Base-by-base conservation (phyloP, 768 basidiomycete species). In the Russula olivacea region DNA sequence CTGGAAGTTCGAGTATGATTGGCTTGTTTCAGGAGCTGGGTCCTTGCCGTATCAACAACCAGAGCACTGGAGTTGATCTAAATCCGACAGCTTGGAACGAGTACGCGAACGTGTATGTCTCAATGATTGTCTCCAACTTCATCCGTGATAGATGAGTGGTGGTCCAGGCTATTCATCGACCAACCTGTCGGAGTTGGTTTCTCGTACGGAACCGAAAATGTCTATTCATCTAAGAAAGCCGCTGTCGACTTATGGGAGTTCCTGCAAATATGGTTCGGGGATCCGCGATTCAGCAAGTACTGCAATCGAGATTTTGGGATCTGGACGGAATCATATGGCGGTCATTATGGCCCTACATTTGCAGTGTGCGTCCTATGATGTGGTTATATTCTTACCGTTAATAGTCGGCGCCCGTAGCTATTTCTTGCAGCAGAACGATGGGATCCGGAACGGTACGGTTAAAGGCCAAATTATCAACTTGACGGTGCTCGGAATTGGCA, bases 1-100 rank as follows among this genome's bases (percentile, higher is more conserved):
- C 75, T 14, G 77, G 76, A 49, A 73, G 71, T 60, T 77, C 76
- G 14, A 74, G 74, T 59, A 75, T 75, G 76, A 88, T 91, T 1
- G 95, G 95, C 12, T 81, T 97, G 25, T 78, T 98, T 17, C 92
- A 96, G 69, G 94, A 98, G 71, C 85, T 96, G 23, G 96, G 96
- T 0, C 94, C 96, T 0, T 98, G 96, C 74, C 76, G 75, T 34
- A 79, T 98, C 65, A 75, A 81, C 19, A 75, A 91, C 50, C 78
- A 85, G 1, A 92, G 93, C 36, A 75, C 73, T 4, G 71, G 75
- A 28, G 80, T 85, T 36, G 72, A 74, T 1, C 69, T 77, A 19
- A 86, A 86, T 67, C 80, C 81, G 0, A 79, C 72, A 68, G 83
- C 83, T 0, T 86, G 84, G 84, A 34, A 84, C 82, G 71, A 80